These are phyloP conservation scores for Ceratobasidium sp. DNA, from an alignment of 1,284 basidiomycete genomes.

Conservation along the genomic window DNA sequence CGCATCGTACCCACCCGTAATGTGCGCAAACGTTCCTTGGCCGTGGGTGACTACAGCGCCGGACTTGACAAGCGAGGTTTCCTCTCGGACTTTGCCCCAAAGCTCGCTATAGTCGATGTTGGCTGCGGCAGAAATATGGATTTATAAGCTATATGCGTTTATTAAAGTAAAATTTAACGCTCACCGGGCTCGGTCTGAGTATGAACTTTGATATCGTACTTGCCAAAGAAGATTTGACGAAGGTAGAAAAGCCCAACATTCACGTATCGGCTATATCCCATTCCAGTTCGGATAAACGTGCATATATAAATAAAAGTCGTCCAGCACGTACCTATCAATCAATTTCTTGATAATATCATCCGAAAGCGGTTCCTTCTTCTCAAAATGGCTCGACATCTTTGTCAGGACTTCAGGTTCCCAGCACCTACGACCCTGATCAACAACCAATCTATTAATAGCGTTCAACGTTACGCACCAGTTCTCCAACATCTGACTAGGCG, in stretches of 20 bases:
- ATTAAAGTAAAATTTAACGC: constrained; percentile 34
- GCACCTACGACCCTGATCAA: constrained; percentile 61
- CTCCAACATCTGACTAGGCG: constrained; percentile 90
- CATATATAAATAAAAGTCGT: background rate
- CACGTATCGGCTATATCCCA: constrained; percentile 70
- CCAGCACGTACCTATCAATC: constrained; percentile 71
- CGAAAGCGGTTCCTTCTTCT: constrained; percentile 76
- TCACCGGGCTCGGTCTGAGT: constrained; percentile 65
- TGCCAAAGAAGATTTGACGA: constrained; percentile 83
- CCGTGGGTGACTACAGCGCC: constrained; percentile 68
- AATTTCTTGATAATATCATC: constrained; percentile 81
- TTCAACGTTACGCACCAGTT: constrained; percentile 68
- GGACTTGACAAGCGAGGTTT: constrained; percentile 74
- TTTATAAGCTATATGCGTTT: constrained; percentile 5
- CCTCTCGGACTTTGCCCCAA: constrained; percentile 76
- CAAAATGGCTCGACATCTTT: constrained; percentile 80
- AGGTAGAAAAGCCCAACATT: constrained; percentile 84
- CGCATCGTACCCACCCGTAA: constrained; percentile 77
- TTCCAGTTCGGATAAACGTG: constrained; percentile 5
- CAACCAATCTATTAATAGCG: no score
- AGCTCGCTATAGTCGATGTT: constrained; percentile 73
- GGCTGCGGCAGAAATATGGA: constrained; percentile 56
- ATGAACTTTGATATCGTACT: constrained; percentile 81
- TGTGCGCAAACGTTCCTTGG: constrained; percentile 75
- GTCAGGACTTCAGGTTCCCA: constrained; percentile 81